phyloP scores from a whole-genome alignment of 306 rosid species.

The Vigna trinervia region DNA sequence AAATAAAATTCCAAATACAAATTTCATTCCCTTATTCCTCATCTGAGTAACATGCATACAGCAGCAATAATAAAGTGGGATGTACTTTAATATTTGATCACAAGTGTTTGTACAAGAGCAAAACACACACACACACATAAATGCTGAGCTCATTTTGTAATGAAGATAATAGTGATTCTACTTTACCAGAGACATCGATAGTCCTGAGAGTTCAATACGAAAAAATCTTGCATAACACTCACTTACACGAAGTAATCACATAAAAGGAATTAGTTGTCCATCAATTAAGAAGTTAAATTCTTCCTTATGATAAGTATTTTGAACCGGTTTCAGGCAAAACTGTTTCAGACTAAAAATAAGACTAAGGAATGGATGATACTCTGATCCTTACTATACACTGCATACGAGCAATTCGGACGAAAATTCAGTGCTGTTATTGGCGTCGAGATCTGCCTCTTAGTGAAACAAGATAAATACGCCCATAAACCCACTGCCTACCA shows the following conservation, averaged over 20 bases:
- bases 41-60: too few species aligned
- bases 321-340: slow-evolving; percentile 38
- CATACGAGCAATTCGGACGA: slow-evolving; percentile 27
- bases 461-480: slow-evolving; percentile 85
- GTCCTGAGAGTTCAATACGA: slow-evolving; percentile 27
- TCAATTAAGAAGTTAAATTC: slow-evolving; percentile 24
- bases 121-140: neutral
- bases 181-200: neutral
- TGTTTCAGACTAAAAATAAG: slow-evolving; percentile 7
- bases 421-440: slow-evolving; percentile 54
- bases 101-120: neutral
- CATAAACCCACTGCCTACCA: slow-evolving; percentile 87
- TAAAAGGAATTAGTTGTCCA: slow-evolving; percentile 13
- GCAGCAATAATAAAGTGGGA: neutral
- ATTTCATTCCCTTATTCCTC: too few species aligned
- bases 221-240: slow-evolving; percentile 18
- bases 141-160: slow-evolving; percentile 7
- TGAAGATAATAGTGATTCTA: neutral
- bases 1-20: too few species aligned
- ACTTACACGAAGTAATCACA: neutral
- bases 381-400: slow-evolving; percentile 42
- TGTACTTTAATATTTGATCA: neutral
- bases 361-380: slow-evolving; percentile 19
- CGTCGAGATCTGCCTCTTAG: slow-evolving; percentile 50
- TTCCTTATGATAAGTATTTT: slow-evolving; percentile 26